Evolutionary conservation across 805 yeast genomes (phyloP).

Genomic region (Metschnikowia kunwiensis): DNA sequence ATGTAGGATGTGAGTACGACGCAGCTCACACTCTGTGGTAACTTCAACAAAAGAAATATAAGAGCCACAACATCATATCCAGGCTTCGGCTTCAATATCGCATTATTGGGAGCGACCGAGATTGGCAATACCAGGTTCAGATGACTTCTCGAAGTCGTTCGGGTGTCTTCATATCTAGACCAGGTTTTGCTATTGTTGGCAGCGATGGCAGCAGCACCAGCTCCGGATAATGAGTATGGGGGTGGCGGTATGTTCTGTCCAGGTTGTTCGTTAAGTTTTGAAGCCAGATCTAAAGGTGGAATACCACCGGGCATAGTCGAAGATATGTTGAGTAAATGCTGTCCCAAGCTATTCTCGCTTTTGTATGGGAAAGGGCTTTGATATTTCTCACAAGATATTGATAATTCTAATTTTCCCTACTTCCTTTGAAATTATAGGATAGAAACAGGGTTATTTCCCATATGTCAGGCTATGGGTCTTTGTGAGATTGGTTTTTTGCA

Average conservation of each 20-base stretch:
- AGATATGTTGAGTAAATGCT: too few relatives aligned
- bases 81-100: slow-evolving; percentile 13
- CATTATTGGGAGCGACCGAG: background rate
- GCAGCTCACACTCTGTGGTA: slow-evolving; percentile 29
- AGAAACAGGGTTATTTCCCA: too few relatives aligned
- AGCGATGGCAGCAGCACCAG: slow-evolving; percentile 13
- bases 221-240: slow-evolving; percentile 10
- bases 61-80: slow-evolving; percentile 32
- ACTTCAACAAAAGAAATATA: slow-evolving; percentile 26
- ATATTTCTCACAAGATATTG: background rate
- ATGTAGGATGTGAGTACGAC: slow-evolving; percentile 23
- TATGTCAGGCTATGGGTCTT: too few relatives aligned
- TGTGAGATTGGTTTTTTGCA: too few relatives aligned
- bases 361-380: too few relatives aligned
- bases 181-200: slow-evolving; percentile 5
- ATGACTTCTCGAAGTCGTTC: background rate
- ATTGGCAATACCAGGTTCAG: background rate
- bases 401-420: background rate
- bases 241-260: slow-evolving; percentile 11
- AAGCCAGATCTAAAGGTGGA: slow-evolving; percentile 2
- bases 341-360: too few relatives aligned
- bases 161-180: too few relatives aligned
- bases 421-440: background rate
- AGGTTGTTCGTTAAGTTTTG: background rate
- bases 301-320: slow-evolving; percentile 9